These are phyloP conservation scores for Leishmania tropica DNA, from an alignment of 208 protist species.

Conservation along the genomic window DNA sequence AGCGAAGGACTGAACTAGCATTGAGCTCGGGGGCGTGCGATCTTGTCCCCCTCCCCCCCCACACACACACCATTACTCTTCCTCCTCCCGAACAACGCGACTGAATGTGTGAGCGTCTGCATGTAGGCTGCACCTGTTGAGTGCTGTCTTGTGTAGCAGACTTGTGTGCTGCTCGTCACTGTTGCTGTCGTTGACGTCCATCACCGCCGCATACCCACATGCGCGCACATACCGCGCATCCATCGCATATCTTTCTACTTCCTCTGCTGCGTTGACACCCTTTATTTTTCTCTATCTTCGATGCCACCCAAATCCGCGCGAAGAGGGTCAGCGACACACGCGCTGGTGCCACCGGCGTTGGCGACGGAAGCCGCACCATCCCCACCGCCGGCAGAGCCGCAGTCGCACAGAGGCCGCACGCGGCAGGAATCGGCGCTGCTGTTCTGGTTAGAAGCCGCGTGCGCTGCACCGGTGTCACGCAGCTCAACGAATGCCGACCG, in stretches of 20 bases:
- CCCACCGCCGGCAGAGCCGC: background rate
- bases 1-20: background rate
- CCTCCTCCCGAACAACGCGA: background rate
- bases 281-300: background rate
- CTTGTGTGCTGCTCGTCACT: background rate
- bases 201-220: background rate
- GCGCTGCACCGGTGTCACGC: background rate
- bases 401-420: background rate
- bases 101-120: background rate
- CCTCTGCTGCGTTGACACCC: background rate
- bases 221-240: background rate
- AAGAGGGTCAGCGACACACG: background rate
- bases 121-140: background rate
- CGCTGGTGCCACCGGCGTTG: background rate
- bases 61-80: background rate
- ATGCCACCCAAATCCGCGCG: background rate
- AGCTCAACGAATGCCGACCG: background rate
- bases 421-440: constrained; percentile 29
- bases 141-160: constrained; percentile 1
- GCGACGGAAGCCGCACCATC: background rate
- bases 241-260: background rate
- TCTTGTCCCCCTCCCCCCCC: background rate
- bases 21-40: background rate
- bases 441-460: constrained; percentile 35
- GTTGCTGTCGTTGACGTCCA: background rate